Percentiles rank a stretch among this genome's conserved stretches.
Conservation (phyloP, 2,329 filamentous ascomycete genomes). For the Clarireedia hainanense region DNA sequence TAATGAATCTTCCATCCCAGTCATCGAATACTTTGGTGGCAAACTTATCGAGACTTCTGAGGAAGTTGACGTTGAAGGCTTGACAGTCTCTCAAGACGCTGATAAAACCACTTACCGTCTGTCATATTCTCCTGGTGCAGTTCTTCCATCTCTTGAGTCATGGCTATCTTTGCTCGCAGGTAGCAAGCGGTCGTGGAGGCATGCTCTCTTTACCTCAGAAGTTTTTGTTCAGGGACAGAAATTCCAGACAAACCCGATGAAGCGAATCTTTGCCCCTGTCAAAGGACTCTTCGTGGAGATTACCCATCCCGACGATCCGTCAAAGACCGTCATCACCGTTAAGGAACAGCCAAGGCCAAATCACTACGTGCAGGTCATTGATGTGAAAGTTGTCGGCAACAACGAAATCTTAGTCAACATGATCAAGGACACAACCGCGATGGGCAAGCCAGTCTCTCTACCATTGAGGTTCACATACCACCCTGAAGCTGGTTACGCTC, state of each 20-base stretch:
- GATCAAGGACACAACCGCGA: constrained; percentile 86
- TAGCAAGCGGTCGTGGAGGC: constrained; percentile 80
- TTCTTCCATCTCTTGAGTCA: constrained; percentile 69
- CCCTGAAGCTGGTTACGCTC: constrained; percentile 93
- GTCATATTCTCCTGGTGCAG: constrained; percentile 63
- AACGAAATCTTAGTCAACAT: constrained; percentile 82
- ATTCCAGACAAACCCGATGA: constrained; percentile 95
- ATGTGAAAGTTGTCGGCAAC: constrained; percentile 67
- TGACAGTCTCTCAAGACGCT: constrained; percentile 73
- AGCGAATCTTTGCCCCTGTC: constrained; percentile 79
- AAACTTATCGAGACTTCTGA: constrained; percentile 66
- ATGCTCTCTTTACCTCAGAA: constrained; percentile 88
- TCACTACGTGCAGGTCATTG: constrained; percentile 81
- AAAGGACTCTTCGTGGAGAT: constrained; percentile 89
- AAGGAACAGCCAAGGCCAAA: constrained; percentile 81
- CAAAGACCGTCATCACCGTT: constrained; percentile 77
- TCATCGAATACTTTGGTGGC: constrained; percentile 92
- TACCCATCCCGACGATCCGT: constrained; percentile 67
- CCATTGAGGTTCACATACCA: constrained; percentile 88
- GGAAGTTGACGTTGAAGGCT: constrained; percentile 73
- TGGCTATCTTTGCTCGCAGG: constrained; percentile 90
- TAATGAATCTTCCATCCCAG: constrained; percentile 67
- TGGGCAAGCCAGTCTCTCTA: constrained; percentile 73
- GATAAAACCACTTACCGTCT: constrained; percentile 80
- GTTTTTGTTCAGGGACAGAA: constrained; percentile 92